These are phyloP conservation scores for Gloeostereum incarnatum DNA, from an alignment of 768 basidiomycete genomes.

Conservation along the genomic window DNA sequence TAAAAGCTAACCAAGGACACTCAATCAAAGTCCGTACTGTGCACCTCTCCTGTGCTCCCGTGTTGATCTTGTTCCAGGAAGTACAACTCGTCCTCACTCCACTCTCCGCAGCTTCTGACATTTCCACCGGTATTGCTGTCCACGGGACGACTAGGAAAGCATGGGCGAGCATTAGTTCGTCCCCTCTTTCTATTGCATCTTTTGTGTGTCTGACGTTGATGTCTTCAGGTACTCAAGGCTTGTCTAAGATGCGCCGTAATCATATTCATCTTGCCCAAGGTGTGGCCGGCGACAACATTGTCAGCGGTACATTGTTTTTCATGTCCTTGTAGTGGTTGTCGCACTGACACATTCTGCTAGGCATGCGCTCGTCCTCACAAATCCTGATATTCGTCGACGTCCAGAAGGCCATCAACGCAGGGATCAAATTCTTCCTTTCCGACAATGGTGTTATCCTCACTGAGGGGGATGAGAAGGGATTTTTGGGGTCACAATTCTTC, in stretches of 20 bases:
- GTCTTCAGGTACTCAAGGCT: conserved; percentile 61
- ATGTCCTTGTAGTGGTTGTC: conserved; percentile 1
- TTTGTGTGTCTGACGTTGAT: conserved; percentile 2
- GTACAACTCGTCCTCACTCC: conserved; percentile 61
- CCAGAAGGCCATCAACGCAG: conserved; percentile 55
- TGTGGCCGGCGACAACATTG: conserved; percentile 48
- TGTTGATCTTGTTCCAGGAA: conserved; percentile 30
- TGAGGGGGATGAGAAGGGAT: conserved; percentile 59
- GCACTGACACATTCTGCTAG: conserved; percentile 26
- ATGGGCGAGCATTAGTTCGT: conserved; percentile 65
- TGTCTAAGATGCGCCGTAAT: conserved; percentile 82
- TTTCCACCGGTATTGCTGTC: conserved; percentile 64
- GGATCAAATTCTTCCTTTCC: conserved; percentile 70
- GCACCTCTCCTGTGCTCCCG: too few relatives aligned
- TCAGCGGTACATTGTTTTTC: conserved; percentile 80
- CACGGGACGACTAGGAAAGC: conserved; percentile 69
- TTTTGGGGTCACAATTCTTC: conserved; percentile 59
- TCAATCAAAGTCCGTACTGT: conserved; percentile 63
- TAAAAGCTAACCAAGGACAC: conserved; percentile 87
- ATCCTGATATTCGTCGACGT: conserved; percentile 80
- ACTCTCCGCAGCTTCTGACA: conserved; percentile 46
- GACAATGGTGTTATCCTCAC: conserved; percentile 87
- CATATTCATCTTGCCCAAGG: conserved; percentile 92
- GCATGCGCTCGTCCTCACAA: conserved; percentile 73
- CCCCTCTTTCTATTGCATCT: neutral